Evolutionary conservation across 768 basidiomycete genomes (phyloP).

Genomic region (Boletus eberwhitei): DNA sequence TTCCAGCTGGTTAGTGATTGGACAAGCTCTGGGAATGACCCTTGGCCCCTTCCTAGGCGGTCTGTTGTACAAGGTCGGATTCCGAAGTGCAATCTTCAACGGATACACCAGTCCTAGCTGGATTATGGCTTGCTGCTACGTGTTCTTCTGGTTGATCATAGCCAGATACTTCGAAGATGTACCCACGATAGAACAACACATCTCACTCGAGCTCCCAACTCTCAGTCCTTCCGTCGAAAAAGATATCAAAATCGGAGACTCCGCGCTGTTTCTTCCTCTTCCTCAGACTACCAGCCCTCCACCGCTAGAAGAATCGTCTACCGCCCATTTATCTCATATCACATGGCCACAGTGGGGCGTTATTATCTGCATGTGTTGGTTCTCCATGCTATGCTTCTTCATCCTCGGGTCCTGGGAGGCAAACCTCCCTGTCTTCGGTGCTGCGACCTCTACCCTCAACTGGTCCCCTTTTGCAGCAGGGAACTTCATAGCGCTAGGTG

Average conservation of each 20-base stretch:
- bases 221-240: background rate
- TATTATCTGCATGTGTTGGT: conserved; percentile 64
- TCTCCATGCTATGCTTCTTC: conserved; percentile 69
- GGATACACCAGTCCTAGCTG: conserved; percentile 66
- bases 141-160: conserved; percentile 45
- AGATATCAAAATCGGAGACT: background rate
- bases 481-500: conserved; percentile 69
- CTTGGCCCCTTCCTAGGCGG: conserved; percentile 65
- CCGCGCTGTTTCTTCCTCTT: background rate
- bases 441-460: conserved; percentile 38
- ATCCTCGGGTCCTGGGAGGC: conserved; percentile 68
- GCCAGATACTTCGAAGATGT: conserved; percentile 41
- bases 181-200: conserved; percentile 13
- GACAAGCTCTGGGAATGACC: conserved; percentile 60
- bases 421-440: conserved; percentile 61
- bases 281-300: background rate
- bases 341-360: conserved; percentile 47
- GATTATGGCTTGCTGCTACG: conserved; percentile 55
- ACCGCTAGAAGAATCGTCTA: conserved; percentile 1
- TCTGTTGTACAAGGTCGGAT: conserved; percentile 58
- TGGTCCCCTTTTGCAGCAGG: conserved; percentile 64
- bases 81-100: conserved; percentile 55
- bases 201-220: background rate
- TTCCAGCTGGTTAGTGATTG: conserved; percentile 63
- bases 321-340: conserved; percentile 11